Conservation (phyloP, 2,329 filamentous ascomycete species). For the Calonectria honghensis region DNA sequence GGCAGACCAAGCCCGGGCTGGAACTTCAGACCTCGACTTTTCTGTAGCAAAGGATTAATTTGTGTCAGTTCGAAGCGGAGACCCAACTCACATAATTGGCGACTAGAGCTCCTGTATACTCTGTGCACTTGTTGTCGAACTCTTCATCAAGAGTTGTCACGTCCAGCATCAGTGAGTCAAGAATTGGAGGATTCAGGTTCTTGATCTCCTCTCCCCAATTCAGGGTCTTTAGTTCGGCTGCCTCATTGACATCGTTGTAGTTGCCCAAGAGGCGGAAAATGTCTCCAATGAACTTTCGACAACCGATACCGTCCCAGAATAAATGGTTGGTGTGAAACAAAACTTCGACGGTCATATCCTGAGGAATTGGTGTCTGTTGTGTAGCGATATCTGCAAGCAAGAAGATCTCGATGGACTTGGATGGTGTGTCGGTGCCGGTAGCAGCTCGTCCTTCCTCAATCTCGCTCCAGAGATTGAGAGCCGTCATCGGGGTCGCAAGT, state of each 20-base stretch:
- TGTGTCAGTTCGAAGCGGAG: constrained; percentile 4
- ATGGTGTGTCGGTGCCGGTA: constrained; percentile 3
- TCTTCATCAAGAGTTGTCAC: constrained; percentile 11
- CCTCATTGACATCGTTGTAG: constrained; percentile 11
- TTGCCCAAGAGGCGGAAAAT: constrained; percentile 6
- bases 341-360: constrained; percentile 7
- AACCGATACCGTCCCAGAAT: constrained; percentile 10
- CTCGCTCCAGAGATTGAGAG: constrained; percentile 6
- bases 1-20: constrained; percentile 3
- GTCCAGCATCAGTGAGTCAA: constrained; percentile 10
- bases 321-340: constrained; percentile 9
- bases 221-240: constrained; percentile 1
- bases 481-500: constrained; percentile 9
- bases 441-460: constrained; percentile 4
- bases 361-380: constrained; percentile 1
- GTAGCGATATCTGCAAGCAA: constrained; percentile 7
- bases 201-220: constrained; percentile 11
- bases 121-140: constrained; percentile 8
- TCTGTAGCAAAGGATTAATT: constrained; percentile 5
- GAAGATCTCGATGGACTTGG: constrained; percentile 9
- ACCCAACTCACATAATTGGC: constrained; percentile 6
- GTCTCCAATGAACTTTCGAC: constrained; percentile 7
- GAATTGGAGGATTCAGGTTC: background rate
- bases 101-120: constrained; percentile 11
- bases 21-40: constrained; percentile 9